Conservation (phyloP, 805 yeast genomes). For the Myxozyma melibiosi region DNA sequence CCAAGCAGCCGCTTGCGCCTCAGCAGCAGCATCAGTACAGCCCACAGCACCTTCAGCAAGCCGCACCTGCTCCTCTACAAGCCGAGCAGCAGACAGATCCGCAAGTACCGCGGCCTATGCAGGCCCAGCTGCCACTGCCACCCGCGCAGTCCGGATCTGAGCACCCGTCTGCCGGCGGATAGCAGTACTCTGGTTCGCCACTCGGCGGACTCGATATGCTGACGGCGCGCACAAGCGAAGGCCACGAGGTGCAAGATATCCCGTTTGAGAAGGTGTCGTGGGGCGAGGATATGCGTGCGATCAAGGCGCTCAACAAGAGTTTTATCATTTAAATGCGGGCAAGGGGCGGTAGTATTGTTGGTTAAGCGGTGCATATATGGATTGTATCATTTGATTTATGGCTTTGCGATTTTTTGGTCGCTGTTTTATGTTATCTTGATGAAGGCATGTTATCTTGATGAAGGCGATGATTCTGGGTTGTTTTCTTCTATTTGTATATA, state of each 20-base stretch:
- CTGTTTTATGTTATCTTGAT: no score
- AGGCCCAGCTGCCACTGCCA: not conserved
- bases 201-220: constrained; percentile 42
- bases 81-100: constrained; percentile 26
- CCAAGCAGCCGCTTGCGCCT: no score
- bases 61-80: not conserved
- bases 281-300: constrained; percentile 41
- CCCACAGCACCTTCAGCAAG: constrained; percentile 13
- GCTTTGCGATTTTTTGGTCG: no score
- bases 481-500: no score
- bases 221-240: not conserved
- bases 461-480: no score
- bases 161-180: not conserved
- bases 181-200: constrained; percentile 15
- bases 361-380: no score
- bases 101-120: not conserved
- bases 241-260: constrained; percentile 33
- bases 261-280: constrained; percentile 37
- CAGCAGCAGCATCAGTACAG: constrained; percentile 4
- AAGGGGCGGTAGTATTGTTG: not conserved
- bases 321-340: constrained; percentile 25
- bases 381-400: no score
- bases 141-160: not conserved
- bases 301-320: constrained; percentile 38
- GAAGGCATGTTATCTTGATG: no score